Evolutionary conservation across 257 asterid species (phyloP), one percentile per base, ranked within the genome.

Genomic region (Nicotiana tabacum): DNA sequence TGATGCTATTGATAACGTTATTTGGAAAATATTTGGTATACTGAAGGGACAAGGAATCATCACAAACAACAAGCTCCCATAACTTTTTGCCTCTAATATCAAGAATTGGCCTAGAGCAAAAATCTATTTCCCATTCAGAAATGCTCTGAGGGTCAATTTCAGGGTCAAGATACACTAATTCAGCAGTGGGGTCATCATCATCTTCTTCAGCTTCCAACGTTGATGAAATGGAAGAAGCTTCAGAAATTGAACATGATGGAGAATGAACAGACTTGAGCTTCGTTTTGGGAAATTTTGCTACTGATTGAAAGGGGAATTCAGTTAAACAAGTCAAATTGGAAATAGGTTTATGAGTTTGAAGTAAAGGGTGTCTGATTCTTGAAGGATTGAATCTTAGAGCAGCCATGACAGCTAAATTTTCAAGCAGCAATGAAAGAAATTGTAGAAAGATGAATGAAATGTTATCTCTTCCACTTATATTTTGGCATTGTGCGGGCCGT

Each of bases 31-130:
- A 94, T 89, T 96, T 96, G 0, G 98, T 94, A 77, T 93, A 94
- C 90, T 96, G 99, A 84, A 96, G 96, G 6, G 99, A 90, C 46
- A 96, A 93, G 1, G 99, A 89, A 21, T 83, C 82, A 86, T 96
- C 98, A 55, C 99, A 94, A 80, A 94, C 98, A 18, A 93, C 93
- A 80, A 96, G 98, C 91, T 96, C 99, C 99, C 99, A 96, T 13
- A 92, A 82, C 90, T 94, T 96, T 77, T 96, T 96, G 37, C 98
- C 99, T 88, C 99, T 92, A 60, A 93, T 91, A 89, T 96, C 99
- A 77, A 96, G 97, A 83, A 96, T 93, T 29, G 99, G 99, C 88
- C 99, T 90, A 1, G 99, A 96, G 87, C 98, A 94, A 77, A 96
- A 96, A 86, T 96, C 99, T 88, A 96, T 87, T 89, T 94, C 98